Evolutionary conservation across 306 rosid genomes (phyloP), one percentile per base, ranked within the genome.

Genomic region (Carpinus viminea): DNA sequence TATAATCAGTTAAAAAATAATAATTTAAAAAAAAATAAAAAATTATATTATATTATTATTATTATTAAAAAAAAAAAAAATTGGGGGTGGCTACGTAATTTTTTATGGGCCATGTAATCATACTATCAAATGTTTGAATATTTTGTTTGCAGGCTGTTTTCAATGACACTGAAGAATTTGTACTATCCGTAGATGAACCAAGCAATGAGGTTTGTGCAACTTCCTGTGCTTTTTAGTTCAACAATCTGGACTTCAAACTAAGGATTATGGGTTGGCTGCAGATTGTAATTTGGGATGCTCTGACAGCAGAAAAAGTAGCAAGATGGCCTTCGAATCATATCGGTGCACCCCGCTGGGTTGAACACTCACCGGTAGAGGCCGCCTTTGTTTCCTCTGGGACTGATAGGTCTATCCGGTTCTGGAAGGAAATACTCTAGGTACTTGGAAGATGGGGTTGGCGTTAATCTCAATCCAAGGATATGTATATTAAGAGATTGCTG

Each of bases 321-420:
- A 88, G 86, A 77, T 89, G 96, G 92, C 96, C 98, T 51, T 94
- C 98, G 41, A 91, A 89, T 87, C 98, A 92, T 75, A 79, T 78
- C 18, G 98, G 97, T 46, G 92, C 90, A 15, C 97, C 96, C 18
- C 96, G 98, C 70, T 92, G 98, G 97, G 90, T 94, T 55, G 98
- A 89, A 48, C 97, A 94, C 87, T 94, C 95, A 1, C 93, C 92
- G 18, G 17, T 73, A 9, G 98, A 92, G 78, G 84, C 91, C 1
- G 89, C 97, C 52, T 92, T 92, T 65, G 78, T 92, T 81, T 87
- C 98, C 54, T 92, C 93, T 65, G 98, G 98, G 72, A 91, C 86
- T 18, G 97, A 94, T 82, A 87, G 91, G 83, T 91, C 98, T 65
- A 80, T 92, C 46, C 90, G 98, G 59, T 91, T 89, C 80, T 94